Evolutionary conservation across 139 green algal species (phyloP), one percentile per base, ranked within the genome.

Genomic region (Diplosphaera chodatii): DNA sequence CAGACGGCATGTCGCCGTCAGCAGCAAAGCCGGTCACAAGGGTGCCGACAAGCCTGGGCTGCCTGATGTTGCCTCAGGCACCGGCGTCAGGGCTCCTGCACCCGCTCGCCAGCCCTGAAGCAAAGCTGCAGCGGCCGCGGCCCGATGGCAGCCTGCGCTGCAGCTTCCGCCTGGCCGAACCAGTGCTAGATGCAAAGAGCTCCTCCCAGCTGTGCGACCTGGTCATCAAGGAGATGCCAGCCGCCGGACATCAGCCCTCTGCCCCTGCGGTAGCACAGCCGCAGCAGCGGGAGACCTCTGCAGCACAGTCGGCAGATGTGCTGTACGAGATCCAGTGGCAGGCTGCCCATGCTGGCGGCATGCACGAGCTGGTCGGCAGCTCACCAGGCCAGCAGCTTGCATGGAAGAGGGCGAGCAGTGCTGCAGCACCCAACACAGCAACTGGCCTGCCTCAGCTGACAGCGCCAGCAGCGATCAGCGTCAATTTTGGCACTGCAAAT

Each of bases 321-420:
- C 55, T 73, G 31, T 73, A 73, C 31, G 55, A 73, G 55, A 55
- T 59, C 1, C 31, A 73, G 55, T 73, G 68, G 68, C 68, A 73
- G 68, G 68, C 55, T 33, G 16, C 20, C 48, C 22, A 59, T 18
- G 25, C 13, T 25, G 48, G 48, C 48, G 48, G 10, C 25, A 18
- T 18, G 16, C 18, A 23, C 16, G 48, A 3, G 4, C 4, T 59
- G 48, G 10, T 25, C 16, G 3, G 13, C 8, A 59, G 48, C 16
- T 25, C 48, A 23, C 3, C 48, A n/a, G 48, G 48, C 13, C 48
- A 23, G 18, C 48, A 59, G 48, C 48, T 59, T 10, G 10, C 16
- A 5, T 25, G 48, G 16, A n/a, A n/a, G n/a, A 6, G n/a, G n/a
- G n/a, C n/a, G n/a, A n/a, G n/a, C n/a, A n/a, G n/a, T n/a, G n/a